These are phyloP conservation scores for Collybia nuda DNA, from an alignment of 768 basidiomycete genomes.

Conservation along the genomic window DNA sequence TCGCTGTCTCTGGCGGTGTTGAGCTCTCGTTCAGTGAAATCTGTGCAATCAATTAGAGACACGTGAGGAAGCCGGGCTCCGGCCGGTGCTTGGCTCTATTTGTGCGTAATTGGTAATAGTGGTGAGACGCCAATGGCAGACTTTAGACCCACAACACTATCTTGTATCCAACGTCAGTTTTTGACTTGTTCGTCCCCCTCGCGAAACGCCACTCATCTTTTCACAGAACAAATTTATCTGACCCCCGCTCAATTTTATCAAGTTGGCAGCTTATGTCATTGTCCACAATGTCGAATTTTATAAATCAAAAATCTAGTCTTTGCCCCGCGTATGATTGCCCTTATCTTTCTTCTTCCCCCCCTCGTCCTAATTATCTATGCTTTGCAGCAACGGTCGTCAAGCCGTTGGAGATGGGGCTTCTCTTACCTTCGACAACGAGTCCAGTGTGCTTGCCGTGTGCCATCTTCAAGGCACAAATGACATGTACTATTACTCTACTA, in stretches of 20 bases:
- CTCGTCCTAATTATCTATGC: slow-evolving; percentile 10
- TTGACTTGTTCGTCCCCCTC: background rate
- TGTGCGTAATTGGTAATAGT: slow-evolving; percentile 13
- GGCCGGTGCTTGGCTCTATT: slow-evolving; percentile 3
- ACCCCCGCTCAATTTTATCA: slow-evolving; percentile 42
- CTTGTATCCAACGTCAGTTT: slow-evolving; percentile 12
- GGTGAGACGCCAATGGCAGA: slow-evolving; percentile 4
- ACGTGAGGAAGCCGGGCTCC: slow-evolving; percentile 12
- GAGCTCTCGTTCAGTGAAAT: slow-evolving; percentile 21
- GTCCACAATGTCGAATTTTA: slow-evolving; percentile 67
- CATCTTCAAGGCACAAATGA: slow-evolving; percentile 77
- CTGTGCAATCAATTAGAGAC: slow-evolving; percentile 6
- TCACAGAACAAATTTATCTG: slow-evolving; percentile 13
- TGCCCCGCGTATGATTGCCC: slow-evolving; percentile 84
- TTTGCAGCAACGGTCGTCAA: slow-evolving; percentile 86
- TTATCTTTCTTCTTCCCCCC: background rate
- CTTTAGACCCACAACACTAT: background rate
- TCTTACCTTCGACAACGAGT: slow-evolving; percentile 70
- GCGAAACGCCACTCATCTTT: background rate
- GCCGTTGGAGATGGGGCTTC: slow-evolving; percentile 97
- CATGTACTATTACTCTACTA: slow-evolving; percentile 90
- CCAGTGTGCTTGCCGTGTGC: slow-evolving; percentile 85
- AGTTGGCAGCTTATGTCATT: slow-evolving; percentile 89
- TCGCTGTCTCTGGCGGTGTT: slow-evolving; percentile 37
- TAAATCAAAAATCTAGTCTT: slow-evolving; percentile 86